phyloP scores from a whole-genome alignment of 139 green algal genomes.

The Closterium sp. region DNA sequence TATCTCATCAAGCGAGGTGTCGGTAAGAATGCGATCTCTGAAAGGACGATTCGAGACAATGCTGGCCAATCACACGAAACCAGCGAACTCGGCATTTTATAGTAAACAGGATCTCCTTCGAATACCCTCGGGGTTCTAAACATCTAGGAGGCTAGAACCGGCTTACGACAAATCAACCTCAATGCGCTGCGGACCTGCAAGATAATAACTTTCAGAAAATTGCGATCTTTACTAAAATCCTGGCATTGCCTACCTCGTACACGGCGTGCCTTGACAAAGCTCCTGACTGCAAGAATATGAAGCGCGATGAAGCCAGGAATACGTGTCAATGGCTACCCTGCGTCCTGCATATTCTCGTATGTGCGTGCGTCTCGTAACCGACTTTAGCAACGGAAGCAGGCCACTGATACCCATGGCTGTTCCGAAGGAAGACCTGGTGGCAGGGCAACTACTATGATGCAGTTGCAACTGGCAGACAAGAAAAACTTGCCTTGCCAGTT shows the following conservation, averaged over 20 bases:
- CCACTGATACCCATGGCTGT: slow-evolving; percentile 43
- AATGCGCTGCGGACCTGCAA: not conserved
- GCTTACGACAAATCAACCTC: not conserved
- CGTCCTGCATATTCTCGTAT: slow-evolving; percentile 70
- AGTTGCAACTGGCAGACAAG: not conserved
- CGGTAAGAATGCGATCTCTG: not conserved
- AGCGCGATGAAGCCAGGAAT: slow-evolving; percentile 90
- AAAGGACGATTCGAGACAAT: not conserved
- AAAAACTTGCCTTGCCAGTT: not conserved
- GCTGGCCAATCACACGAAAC: too few relatives aligned
- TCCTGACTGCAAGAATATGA: slow-evolving; percentile 84
- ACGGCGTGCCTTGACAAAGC: slow-evolving; percentile 74
- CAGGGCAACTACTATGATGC: not conserved
- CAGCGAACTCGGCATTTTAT: too few relatives aligned
- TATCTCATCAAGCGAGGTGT: not conserved
- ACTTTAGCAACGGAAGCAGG: slow-evolving; percentile 39
- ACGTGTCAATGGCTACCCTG: slow-evolving; percentile 87
- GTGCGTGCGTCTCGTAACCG: slow-evolving; percentile 10
- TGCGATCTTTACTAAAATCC: not conserved
- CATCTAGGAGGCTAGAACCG: not conserved
- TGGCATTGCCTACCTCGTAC: slow-evolving; percentile 62
- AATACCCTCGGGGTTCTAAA: not conserved
- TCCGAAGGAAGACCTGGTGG: not conserved
- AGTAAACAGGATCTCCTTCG: not conserved
- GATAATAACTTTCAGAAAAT: not conserved